Evolutionary conservation across 768 basidiomycete genomes (phyloP), one percentile per base, ranked within the genome.

Genomic region (Nevesoporus exiguus): DNA sequence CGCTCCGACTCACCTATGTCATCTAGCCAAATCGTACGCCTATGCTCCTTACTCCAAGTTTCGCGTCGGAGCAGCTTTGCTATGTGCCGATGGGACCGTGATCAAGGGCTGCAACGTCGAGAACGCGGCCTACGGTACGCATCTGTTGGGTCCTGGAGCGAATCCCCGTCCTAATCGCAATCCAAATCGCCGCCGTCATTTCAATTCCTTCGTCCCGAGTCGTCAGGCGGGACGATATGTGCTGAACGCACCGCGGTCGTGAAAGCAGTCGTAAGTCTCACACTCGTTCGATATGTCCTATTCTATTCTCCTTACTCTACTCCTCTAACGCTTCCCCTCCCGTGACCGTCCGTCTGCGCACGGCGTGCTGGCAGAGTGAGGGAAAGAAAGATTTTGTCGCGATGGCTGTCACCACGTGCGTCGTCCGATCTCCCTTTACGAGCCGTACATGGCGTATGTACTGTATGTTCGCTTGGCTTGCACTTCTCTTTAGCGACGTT

Each of bases 171-270:
- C 21, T 33, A 6, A 31, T 37, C 40, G 15, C 19, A 2, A 24
- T 43, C 24, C 27, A 8, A 29, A 29, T 22, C 40, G 15, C 10
- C 34, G 11, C 17, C 33, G n/a, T 3, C 21, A 29, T 29, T 29
- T 29, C 27, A 8, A 29, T 29, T 29, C 27, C 4, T 29, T 25
- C 22, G 19, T 19, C 37, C 14, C 19, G 31, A 10, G 6, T n/a
- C 21, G 19, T 27, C 9, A 53, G 94, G 94, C 5, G 92, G 82
- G 1, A 82, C 89, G 0, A 95, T 98, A 55, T 98, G 96, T 60
- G 96, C 96, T 0, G 96, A 99, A 68, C 77, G 95, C 29, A 98
- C 96, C 0, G 95, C 95, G 0, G 76, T 99, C 50, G 88, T 93
- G n/a, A 97, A 97, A 70, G 95, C 93, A 25, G 84, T 88, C 21